phyloP scores from a whole-genome alignment of 164 flowering plant species.

The Akebia trifoliata region DNA sequence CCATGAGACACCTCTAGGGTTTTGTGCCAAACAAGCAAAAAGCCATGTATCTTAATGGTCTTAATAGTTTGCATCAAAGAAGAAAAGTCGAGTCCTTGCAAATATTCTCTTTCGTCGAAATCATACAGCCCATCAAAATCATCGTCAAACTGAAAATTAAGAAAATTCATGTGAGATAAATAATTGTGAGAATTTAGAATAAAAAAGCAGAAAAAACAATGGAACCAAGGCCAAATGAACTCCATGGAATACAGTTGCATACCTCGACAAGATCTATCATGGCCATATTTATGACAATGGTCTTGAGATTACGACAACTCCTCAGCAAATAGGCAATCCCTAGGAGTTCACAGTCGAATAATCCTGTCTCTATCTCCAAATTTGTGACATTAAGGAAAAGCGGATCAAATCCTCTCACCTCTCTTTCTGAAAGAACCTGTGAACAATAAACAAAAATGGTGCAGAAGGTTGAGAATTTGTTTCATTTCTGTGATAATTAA shows the following conservation, averaged over 20 bases:
- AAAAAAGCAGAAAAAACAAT: not conserved
- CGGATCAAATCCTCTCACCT: not conserved
- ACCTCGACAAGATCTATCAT: too few species aligned
- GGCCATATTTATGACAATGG: not conserved
- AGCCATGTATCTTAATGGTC: conserved; percentile 5
- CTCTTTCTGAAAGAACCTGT: not conserved
- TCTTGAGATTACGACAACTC: not conserved
- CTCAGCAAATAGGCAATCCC: conserved; percentile 8
- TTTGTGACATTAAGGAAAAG: not conserved
- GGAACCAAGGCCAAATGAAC: not conserved
- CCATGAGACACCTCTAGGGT: too few species aligned
- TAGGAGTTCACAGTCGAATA: not conserved
- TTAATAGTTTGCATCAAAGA: not conserved
- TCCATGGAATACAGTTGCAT: too few species aligned
- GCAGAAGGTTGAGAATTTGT: not conserved
- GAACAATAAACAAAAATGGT: not conserved
- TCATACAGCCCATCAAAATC: not conserved
- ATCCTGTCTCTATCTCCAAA: conserved; percentile 1
- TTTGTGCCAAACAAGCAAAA: not conserved
- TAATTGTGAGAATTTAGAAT: not conserved
- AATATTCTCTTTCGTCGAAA: conserved; percentile 1
- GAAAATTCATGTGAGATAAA: not conserved
- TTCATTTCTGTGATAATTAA: too few species aligned
- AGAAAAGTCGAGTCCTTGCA: not conserved
- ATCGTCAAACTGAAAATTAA: not conserved